These are phyloP conservation scores for Phytophthora vignae DNA, from an alignment of 352 stramenopile species.

Conservation along the genomic window DNA sequence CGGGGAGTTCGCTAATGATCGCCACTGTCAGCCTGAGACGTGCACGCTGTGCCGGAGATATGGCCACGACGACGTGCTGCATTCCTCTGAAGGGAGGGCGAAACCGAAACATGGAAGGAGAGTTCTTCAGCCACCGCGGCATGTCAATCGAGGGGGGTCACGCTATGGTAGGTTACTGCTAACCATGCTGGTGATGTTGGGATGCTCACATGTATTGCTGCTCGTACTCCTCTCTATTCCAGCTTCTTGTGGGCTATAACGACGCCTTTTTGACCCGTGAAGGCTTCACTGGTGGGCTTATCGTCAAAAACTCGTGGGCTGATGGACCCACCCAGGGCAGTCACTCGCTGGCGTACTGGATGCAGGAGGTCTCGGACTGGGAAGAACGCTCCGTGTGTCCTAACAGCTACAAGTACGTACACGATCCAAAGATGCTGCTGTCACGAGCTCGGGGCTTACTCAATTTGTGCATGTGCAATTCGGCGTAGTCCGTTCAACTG, in stretches of 20 bases:
- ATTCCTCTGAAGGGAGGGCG: constrained; percentile 70
- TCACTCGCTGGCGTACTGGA: constrained; percentile 83
- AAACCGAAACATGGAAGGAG: constrained; percentile 87
- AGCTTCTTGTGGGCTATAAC: constrained; percentile 86
- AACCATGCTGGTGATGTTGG: neutral
- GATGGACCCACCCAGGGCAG: constrained; percentile 72
- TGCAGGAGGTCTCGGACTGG: constrained; percentile 86
- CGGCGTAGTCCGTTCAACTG: constrained; percentile 75
- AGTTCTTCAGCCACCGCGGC: constrained; percentile 82
- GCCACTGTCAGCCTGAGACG: constrained; percentile 64
- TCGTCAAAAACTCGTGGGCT: constrained; percentile 82
- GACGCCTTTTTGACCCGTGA: constrained; percentile 79
- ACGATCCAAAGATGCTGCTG: neutral
- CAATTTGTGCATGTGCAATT: neutral
- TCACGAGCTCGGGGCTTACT: neutral
- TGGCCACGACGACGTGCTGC: constrained; percentile 84
- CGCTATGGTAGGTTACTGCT: constrained; percentile 60
- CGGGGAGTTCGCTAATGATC: constrained; percentile 58
- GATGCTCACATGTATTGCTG: neutral
- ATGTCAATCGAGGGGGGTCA: constrained; percentile 86
- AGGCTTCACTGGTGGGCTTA: constrained; percentile 76
- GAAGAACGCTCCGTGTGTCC: constrained; percentile 80
- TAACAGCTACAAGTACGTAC: constrained; percentile 80
- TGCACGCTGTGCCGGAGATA: constrained; percentile 78
- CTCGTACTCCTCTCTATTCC: neutral